Evolutionary conservation across 129 eudicot species (phyloP).

Genomic region (carrot (Daucus carota)): DNA sequence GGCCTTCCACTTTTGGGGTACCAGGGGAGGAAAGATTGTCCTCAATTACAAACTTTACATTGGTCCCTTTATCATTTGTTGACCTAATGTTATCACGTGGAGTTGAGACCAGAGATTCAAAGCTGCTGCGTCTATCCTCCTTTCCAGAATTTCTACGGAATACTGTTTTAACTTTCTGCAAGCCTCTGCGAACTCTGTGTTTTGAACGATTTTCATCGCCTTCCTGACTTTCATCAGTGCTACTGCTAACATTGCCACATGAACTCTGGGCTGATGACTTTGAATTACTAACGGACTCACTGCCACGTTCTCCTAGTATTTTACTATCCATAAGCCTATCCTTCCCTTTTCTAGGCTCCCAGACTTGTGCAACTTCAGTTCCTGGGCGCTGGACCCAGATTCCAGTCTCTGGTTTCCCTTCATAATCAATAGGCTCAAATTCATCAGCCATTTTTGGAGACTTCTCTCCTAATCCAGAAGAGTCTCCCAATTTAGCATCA

Average conservation of each 20-base stretch:
- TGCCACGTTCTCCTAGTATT: conserved; percentile 22
- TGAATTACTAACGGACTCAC: conserved; percentile 18
- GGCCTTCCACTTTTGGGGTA: conserved; percentile 24
- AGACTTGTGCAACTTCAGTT: conserved; percentile 62
- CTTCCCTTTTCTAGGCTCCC: conserved; percentile 87
- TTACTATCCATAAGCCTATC: conserved; percentile 23
- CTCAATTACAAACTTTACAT: conserved; percentile 51
- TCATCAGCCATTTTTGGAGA: conserved; percentile 37
- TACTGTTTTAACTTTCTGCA: conserved; percentile 44
- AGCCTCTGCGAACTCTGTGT: conserved; percentile 41
- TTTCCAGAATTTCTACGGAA: conserved; percentile 39
- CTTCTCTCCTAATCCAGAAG: conserved; percentile 17
- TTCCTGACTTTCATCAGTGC: conserved; percentile 49
- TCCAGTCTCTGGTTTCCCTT: conserved; percentile 71
- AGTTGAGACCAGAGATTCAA: conserved; percentile 33
- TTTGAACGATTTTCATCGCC: conserved; percentile 25
- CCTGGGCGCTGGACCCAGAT: conserved; percentile 93
- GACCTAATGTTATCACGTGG: conserved; percentile 52
- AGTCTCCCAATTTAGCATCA: conserved; percentile 21
- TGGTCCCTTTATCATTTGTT: conserved; percentile 35
- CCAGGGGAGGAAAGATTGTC: conserved; percentile 32
- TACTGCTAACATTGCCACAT: conserved; percentile 32
- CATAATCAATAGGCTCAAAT: conserved; percentile 62
- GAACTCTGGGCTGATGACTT: conserved; percentile 22
- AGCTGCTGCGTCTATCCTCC: conserved; percentile 23